phyloP scores from a whole-genome alignment of 2,329 filamentous ascomycete genomes.

The Furcasterigmium sp. region DNA sequence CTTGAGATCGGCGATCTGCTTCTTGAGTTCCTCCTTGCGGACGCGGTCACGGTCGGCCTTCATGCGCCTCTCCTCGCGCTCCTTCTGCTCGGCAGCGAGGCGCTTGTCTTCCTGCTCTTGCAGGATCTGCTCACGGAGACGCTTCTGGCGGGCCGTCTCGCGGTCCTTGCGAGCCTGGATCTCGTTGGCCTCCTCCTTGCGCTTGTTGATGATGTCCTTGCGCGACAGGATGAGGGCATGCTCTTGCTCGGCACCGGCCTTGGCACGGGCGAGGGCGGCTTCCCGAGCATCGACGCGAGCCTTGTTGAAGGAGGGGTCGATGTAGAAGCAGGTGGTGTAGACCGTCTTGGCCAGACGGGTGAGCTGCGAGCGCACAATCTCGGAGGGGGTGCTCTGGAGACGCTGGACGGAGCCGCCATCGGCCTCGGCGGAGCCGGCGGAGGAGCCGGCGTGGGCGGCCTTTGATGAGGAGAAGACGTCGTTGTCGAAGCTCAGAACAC shows the following conservation, averaged over 20 bases:
- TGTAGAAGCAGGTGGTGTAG: constrained; percentile 91
- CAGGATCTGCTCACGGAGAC: constrained; percentile 78
- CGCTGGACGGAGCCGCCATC: constrained; percentile 85
- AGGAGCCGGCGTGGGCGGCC: constrained; percentile 79
- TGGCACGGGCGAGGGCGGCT: constrained; percentile 73
- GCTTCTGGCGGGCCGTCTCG: constrained; percentile 85
- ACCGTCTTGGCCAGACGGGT: constrained; percentile 86
- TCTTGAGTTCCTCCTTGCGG: constrained; percentile 89
- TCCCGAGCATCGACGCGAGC: constrained; percentile 73
- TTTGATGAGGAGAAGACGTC: constrained; percentile 98
- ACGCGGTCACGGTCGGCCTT: constrained; percentile 86
- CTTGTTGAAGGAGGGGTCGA: constrained; percentile 85
- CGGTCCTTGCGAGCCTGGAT: constrained; percentile 83
- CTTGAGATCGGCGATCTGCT: constrained; percentile 87
- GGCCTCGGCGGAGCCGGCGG: constrained; percentile 79
- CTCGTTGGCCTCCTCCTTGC: constrained; percentile 92
- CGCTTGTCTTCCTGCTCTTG: constrained; percentile 87
- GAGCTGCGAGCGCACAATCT: constrained; percentile 94
- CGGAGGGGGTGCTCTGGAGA: constrained; percentile 93
- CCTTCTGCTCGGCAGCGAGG: constrained; percentile 85
- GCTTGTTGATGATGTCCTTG: constrained; percentile 89
- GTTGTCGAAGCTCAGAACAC: constrained; percentile 93
- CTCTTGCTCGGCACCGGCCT: constrained; percentile 86
- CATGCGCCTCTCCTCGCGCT: constrained; percentile 80
- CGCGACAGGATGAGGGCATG: constrained; percentile 79